Evolutionary conservation across 2,329 filamentous ascomycete species (phyloP).

Genomic region (Myriosclerotinia scirpicola): DNA sequence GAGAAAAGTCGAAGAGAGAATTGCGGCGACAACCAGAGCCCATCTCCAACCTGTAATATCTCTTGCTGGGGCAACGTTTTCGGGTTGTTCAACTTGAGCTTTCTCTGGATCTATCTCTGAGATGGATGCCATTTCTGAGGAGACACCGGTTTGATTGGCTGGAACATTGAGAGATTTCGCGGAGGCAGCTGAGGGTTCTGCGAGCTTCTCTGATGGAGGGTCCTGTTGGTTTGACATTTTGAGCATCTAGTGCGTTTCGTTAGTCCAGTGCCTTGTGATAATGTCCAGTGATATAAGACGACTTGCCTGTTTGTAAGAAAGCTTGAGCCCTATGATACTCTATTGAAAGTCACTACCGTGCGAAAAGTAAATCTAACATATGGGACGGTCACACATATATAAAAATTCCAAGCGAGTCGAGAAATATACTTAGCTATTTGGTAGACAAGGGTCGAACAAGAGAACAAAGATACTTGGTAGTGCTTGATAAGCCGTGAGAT

Average conservation of each 20-base stretch:
- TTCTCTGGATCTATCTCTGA: constrained; percentile 7
- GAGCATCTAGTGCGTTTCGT: not conserved
- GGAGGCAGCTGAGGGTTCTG: not conserved
- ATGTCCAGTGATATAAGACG: not conserved
- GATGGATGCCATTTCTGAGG: not conserved
- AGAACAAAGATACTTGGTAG: not conserved
- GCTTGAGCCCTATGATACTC: too few relatives aligned
- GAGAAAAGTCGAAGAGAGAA: constrained; percentile 43
- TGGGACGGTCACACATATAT: not conserved
- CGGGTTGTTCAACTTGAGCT: not conserved
- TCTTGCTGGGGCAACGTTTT: constrained; percentile 1
- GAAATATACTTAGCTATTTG: not conserved
- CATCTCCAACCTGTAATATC: constrained; percentile 34
- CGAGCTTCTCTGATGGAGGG: not conserved
- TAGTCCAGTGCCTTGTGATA: not conserved
- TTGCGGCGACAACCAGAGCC: constrained; percentile 35
- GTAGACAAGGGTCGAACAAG: not conserved
- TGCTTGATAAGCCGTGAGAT: constrained; percentile 1
- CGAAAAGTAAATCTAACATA: not conserved
- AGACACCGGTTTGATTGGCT: not conserved
- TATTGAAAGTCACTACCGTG: not conserved
- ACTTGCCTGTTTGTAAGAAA: not conserved
- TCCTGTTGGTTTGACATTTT: not conserved
- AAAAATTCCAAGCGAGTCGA: not conserved
- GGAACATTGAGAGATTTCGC: not conserved